Base-by-base conservation (phyloP, 345 rosid genomes). In the Bruguiera parviflora region DNA sequence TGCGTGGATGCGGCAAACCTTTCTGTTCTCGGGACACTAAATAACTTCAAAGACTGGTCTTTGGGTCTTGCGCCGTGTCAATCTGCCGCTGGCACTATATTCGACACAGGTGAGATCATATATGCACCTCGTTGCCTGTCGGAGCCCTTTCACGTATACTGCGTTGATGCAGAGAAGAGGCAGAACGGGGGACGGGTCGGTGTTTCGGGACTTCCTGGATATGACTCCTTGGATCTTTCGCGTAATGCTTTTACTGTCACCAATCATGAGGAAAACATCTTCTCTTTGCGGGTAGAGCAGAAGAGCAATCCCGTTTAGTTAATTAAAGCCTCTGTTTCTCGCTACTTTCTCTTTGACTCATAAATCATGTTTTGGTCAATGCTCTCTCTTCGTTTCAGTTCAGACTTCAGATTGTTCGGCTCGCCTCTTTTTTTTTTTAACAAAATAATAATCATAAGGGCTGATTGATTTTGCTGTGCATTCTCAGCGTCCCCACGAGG, bases 121-220 rank as follows among this genome's bases (percentile, higher is more conserved):
- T 24, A 73, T 39, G 75, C 51, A 53, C 75, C 75, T 3, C n/a
- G 37, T 6, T 25, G 15, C 16, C 16, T 78, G 22, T 66, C 74
- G 15, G 37, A 22, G 5, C 58, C 49, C 0, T 46, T 70, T 35
- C 58, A 7, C 29, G 66, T 73, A 51, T 46, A 28, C n/a, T 35
- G 24, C 32, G 70, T 25, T 49, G 58, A 78, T 61, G 1, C 10
- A 0, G 35, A 32, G 35, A 32, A 32, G 2, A 32, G 35, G 7
- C 35, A 32, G 27, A 49, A 6, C 29, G 9, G 13, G 20, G 24
- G n/a, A n/a, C 2, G 18, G 67, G 65, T 71, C 28, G 29, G 24
- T 8, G 58, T 74, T 35, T 28, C 28, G 13, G 73, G 70, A 10
- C 25, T 74, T 20, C 67, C 75, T 31, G 63, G 33, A 15, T 53